Percentiles rank a stretch among this genome's conserved stretches.
phyloP scores from a whole-genome alignment of 345 rosid genomes.

The Euphorbia tirucalli region DNA sequence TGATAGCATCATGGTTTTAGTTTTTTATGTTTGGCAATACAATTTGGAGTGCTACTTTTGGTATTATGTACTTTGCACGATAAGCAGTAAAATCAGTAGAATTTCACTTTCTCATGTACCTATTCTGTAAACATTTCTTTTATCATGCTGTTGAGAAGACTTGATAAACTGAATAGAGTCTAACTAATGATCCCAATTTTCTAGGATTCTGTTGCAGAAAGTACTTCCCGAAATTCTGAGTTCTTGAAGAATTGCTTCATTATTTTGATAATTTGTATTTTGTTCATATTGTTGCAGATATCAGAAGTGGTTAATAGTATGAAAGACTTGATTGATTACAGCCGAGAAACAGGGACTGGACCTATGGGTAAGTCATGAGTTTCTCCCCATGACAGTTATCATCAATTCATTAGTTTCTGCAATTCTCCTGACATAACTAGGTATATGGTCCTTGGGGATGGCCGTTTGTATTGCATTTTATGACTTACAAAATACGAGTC shows the following conservation, averaged over 20 bases:
- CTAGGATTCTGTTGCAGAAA: background rate
- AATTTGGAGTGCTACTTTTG: background rate
- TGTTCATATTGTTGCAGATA: conserved; percentile 44
- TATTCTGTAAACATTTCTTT: background rate
- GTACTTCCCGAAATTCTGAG: background rate
- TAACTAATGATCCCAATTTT: background rate
- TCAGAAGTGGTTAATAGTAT: conserved; percentile 98
- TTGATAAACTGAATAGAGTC: background rate
- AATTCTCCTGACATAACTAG: background rate
- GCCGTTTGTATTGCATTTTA: background rate
- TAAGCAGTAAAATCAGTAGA: background rate
- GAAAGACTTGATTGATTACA: conserved; percentile 99
- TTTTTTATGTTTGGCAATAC: background rate
- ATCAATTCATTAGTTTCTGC: background rate
- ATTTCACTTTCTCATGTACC: background rate
- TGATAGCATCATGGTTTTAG: background rate
- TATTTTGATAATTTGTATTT: background rate
- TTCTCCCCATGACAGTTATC: background rate
- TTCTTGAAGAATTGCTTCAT: background rate
- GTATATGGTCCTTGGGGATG: background rate
- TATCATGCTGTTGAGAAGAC: background rate
- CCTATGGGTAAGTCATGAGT: conserved; percentile 77
- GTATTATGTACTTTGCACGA: background rate
- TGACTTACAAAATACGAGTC: background rate
- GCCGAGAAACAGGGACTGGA: conserved; percentile 84